Evolutionary conservation across 2,329 filamentous ascomycete genomes (phyloP), one percentile per base, ranked within the genome.

Genomic region (Fusarium praegraminearum): DNA sequence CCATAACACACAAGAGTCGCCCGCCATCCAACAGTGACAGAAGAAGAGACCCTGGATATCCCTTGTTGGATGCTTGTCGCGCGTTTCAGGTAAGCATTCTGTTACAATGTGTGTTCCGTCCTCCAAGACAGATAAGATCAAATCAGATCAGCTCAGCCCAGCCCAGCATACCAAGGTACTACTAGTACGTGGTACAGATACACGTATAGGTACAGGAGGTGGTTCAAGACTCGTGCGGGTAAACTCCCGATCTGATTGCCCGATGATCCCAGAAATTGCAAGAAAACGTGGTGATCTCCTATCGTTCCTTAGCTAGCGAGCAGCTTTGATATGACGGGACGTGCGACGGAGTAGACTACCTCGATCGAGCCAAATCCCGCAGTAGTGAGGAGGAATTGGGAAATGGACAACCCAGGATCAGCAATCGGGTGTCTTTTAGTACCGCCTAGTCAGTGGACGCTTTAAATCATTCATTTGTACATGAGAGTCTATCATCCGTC

Each of bases 21-120:
- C 36, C 36, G 36, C 36, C 36, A 20, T 38, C 36, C 36, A 38
- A 38, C 36, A 38, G n/a, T 13, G 11, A 20, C 11, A 38, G 36
- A 38, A 20, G 36, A 38, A 20, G 11, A 38, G 36, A 38, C n/a
- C 36, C 36, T 38, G 33, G 49, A 26, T 56, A 24, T 43, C 36
- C 62, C 59, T 65, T 60, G 64, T 51, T 53, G 51, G 16, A 52
- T 43, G 51, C 51, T 62, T 63, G 57, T 44, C 47, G 49, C 58
- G 43, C 47, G 66, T 69, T 69, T 69, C 66, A 69, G 66, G 66
- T 69, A 65, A 62, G 60, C 40, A 47, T 69, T 57, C 47, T 69
- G 66, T 69, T 69, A 69, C 66, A 69, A 49, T 52, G 38, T 38
- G 35, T 54, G 65, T 68, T 65, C 53, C 64, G 43, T 26, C 47